phyloP scores from a whole-genome alignment of 1,284 basidiomycete species.

The Albatrellus sp. region DNA sequence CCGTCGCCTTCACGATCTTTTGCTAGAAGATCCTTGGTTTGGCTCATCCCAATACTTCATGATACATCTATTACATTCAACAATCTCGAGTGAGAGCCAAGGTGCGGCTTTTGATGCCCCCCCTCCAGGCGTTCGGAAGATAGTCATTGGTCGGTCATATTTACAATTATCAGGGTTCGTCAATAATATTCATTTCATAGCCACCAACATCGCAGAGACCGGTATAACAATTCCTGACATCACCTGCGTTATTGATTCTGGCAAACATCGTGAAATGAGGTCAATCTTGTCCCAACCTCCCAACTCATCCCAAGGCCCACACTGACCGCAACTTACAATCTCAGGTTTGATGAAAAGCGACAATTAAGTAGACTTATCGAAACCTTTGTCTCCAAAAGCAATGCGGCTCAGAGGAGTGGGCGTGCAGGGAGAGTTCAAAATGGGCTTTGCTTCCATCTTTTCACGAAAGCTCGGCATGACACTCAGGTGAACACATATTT shows the following conservation, averaged over 20 bases:
- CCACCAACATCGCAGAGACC: conserved; percentile 69
- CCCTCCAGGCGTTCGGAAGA: conserved; percentile 72
- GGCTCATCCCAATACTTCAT: conserved; percentile 57
- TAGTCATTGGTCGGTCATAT: conserved; percentile 65
- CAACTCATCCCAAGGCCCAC: neutral
- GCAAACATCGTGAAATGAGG: conserved; percentile 91
- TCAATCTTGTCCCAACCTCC: conserved; percentile 19
- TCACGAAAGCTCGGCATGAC: conserved; percentile 84
- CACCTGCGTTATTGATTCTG: conserved; percentile 93
- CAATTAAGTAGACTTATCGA: conserved; percentile 91
- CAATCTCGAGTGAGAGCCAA: conserved; percentile 84
- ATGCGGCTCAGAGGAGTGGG: conserved; percentile 87
- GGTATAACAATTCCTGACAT: conserved; percentile 98
- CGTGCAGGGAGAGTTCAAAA: conserved; percentile 86
- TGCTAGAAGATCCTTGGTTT: conserved; percentile 70
- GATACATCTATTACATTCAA: conserved; percentile 90
- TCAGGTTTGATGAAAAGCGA: conserved; percentile 92
- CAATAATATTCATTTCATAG: conserved; percentile 21
- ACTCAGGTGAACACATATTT: conserved; percentile 33
- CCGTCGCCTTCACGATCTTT: conserved; percentile 74
- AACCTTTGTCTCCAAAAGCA: conserved; percentile 87
- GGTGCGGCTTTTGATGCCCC: conserved; percentile 84
- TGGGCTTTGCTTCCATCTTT: conserved; percentile 92
- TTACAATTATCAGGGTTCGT: neutral
- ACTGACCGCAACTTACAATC: conserved; percentile 9